Conservation (phyloP, 805 yeast species). For the Pichia exigua region DNA sequence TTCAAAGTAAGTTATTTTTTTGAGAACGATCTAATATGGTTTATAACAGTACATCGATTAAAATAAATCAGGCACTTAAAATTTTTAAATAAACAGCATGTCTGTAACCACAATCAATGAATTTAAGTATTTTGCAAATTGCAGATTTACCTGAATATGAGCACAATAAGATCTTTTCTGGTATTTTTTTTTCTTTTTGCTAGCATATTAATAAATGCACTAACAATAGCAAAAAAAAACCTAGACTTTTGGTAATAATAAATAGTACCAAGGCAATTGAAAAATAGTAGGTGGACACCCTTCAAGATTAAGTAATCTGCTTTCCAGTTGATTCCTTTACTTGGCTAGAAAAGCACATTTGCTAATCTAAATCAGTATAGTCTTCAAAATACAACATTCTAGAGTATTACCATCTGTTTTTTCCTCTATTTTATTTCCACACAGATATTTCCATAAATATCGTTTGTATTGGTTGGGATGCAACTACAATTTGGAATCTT, state of each 20-base stretch:
- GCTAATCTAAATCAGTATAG: slow-evolving; percentile 35
- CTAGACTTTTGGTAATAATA: too few relatives aligned
- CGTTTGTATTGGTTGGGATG: slow-evolving; percentile 25
- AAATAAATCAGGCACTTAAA: background rate
- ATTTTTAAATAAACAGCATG: background rate
- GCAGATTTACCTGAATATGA: slow-evolving; percentile 29
- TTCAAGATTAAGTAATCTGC: slow-evolving; percentile 28
- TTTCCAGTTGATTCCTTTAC: too few relatives aligned
- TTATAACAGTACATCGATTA: background rate
- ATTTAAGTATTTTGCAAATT: slow-evolving; percentile 17
- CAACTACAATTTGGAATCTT: slow-evolving; percentile 16
- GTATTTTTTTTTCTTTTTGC: slow-evolving; percentile 27
- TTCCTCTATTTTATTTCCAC: slow-evolving; percentile 7
- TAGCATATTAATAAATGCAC: slow-evolving; percentile 26
- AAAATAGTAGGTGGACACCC: slow-evolving; percentile 26
- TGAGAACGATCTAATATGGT: background rate
- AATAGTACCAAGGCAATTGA: slow-evolving; percentile 31
- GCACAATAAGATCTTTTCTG: slow-evolving; percentile 21
- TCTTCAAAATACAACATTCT: slow-evolving; percentile 30
- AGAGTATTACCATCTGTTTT: slow-evolving; percentile 13
- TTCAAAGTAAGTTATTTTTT: background rate
- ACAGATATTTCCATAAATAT: slow-evolving; percentile 22
- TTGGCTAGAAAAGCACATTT: slow-evolving; percentile 31
- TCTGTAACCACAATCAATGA: slow-evolving; percentile 15
- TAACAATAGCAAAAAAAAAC: too few relatives aligned